Conservation (phyloP, 23 red algal species). For the Chondrus crispus region DNA sequence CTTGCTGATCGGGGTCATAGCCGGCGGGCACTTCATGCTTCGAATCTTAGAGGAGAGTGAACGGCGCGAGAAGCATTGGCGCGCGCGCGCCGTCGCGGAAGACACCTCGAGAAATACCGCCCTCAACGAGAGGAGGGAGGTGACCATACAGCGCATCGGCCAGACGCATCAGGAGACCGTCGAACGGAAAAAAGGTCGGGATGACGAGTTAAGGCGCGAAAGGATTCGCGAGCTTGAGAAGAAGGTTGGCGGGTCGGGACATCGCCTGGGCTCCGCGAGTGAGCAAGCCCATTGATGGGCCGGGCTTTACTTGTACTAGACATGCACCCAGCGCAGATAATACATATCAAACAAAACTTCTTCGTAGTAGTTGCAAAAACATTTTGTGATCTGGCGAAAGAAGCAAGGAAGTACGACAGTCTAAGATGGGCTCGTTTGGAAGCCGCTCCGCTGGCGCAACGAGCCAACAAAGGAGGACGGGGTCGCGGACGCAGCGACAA, state of each 20-base stretch:
- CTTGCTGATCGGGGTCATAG: neutral
- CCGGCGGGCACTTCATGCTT: neutral
- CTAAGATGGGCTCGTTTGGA: too few species aligned
- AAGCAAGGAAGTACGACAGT: too few species aligned
- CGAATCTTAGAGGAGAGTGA: neutral
- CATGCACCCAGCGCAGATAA: too few species aligned
- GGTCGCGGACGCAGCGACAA: conserved; percentile 18
- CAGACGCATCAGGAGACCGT: neutral
- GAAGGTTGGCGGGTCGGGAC: neutral
- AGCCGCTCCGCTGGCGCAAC: too few species aligned
- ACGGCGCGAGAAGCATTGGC: neutral
- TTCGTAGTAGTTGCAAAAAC: too few species aligned
- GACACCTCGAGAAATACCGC: neutral
- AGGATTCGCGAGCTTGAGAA: neutral
- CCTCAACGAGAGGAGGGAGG: neutral
- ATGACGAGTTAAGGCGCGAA: neutral
- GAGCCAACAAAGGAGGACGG: neutral
- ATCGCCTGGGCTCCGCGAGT: neutral
- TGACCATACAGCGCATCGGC: neutral
- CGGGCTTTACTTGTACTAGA: too few species aligned
- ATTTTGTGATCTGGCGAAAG: too few species aligned
- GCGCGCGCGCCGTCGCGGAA: neutral
- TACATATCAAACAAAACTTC: too few species aligned
- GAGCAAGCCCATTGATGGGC: too few species aligned
- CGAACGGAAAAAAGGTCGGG: neutral